Base-by-base conservation (phyloP, 805 yeast species). In the Sugiyamaella lignohabitans region DNA sequence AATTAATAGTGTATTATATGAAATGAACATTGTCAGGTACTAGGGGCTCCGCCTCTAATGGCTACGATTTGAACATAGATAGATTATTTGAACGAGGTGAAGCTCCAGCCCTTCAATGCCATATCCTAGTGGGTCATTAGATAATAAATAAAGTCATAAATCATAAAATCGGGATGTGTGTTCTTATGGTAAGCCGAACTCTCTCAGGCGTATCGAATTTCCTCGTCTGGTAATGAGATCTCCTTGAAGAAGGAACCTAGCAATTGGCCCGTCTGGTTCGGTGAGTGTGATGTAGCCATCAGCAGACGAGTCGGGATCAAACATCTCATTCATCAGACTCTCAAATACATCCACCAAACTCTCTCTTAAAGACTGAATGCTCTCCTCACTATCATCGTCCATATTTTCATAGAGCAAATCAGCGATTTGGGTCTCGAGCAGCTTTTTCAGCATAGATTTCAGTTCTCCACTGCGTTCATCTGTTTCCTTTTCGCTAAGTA, bases 181-280 rank as follows among this genome's bases (percentile, higher is more conserved):
- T n/a, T n/a, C n/a, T n/a, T n/a, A 32, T 19, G 21, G 34, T 43
- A 10, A 27, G 3, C 57, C 57, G 21, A 49, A 53, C 24, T 49
- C 52, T 16, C 57, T 39, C 18, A 53, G 50, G 29, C 44, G 40
- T n/a, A 53, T 47, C 17, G 49, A 38, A 29, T 50, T 50, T 5
- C 18, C 38, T 4, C 42, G 45, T 17, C 40, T 39, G 1, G 50
- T 51, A 8, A 52, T 41, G n/a, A 52, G 38, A 17, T 49, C 53
- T 5, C 53, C 53, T 4, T 39, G 30, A 16, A 52, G 35, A 16
- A 53, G 27, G 34, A 53, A 49, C 29, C 49, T 43, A 6, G 46
- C 45, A n/a, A 53, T 36, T 4, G 49, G 47, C 17, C 38, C 38
- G 23, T 51, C 43, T 8, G 45, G 47, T 14, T 52, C 50, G 16